These are phyloP conservation scores for Boechera divaricarpa DNA, from an alignment of 345 rosid species.

Conservation along the genomic window DNA sequence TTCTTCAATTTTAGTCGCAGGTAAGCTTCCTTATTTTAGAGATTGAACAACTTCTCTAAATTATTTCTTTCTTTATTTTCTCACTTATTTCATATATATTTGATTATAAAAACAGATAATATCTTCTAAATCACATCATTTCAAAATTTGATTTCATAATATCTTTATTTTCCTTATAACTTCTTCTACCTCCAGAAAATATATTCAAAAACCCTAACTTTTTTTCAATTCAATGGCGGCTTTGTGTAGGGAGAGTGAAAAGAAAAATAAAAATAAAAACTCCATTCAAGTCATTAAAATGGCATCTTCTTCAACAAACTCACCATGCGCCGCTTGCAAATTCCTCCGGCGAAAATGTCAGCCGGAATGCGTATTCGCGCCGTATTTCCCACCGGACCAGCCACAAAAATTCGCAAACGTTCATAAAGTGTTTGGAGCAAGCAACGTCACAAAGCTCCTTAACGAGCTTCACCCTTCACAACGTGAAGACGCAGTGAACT, in stretches of 20 bases:
- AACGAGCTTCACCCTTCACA: slow-evolving; percentile 58
- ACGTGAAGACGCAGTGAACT: slow-evolving; percentile 79
- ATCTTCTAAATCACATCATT: slow-evolving; percentile 23
- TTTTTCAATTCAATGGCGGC: slow-evolving; percentile 12
- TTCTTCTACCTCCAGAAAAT: slow-evolving; percentile 2
- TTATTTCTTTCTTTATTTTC: slow-evolving; percentile 16
- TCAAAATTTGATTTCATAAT: slow-evolving; percentile 25
- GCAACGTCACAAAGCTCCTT: slow-evolving; percentile 71
- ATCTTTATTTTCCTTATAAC: slow-evolving; percentile 9
- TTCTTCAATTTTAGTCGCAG: slow-evolving; percentile 21
- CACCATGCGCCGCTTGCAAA: slow-evolving; percentile 76
- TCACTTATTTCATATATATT: background rate
- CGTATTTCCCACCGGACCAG: slow-evolving; percentile 75
- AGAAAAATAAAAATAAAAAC: background rate
- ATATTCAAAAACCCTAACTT: slow-evolving; percentile 22
- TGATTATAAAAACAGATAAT: background rate
- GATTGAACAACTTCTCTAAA: slow-evolving; percentile 21
- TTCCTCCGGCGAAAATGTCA: slow-evolving; percentile 70
- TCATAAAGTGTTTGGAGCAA: slow-evolving; percentile 69
- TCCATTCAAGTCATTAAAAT: slow-evolving; percentile 25
- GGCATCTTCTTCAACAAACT: slow-evolving; percentile 57
- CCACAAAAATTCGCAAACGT: slow-evolving; percentile 64
- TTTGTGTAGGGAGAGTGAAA: slow-evolving; percentile 26
- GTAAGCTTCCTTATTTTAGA: slow-evolving; percentile 34
- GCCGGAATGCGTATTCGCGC: slow-evolving; percentile 70